phyloP scores from a whole-genome alignment of 768 basidiomycete species.

The Hebeloma cylindrosporum region DNA sequence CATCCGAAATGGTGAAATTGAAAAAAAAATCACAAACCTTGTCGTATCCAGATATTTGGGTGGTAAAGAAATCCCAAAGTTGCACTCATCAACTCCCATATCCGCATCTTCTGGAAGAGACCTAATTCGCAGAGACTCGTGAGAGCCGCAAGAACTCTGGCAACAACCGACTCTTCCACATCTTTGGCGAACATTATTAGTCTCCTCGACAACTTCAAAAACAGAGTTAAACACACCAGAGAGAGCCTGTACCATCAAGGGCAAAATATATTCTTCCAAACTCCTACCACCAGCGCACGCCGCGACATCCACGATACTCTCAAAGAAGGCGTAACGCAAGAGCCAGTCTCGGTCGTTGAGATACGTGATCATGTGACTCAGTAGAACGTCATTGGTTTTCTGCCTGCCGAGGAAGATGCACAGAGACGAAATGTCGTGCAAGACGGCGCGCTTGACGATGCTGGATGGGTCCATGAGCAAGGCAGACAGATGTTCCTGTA shows the following conservation, averaged over 20 bases:
- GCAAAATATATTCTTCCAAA: constrained; percentile 95
- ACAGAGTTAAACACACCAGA: constrained; percentile 58
- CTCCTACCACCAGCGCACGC: constrained; percentile 90
- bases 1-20: constrained; percentile 2
- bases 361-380: constrained; percentile 87
- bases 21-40: constrained; percentile 49
- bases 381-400: constrained; percentile 90
- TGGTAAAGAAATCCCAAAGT: constrained; percentile 90
- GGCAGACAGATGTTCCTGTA: constrained; percentile 85
- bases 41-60: constrained; percentile 93
- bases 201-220: neutral
- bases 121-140: constrained; percentile 89
- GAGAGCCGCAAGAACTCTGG: constrained; percentile 83
- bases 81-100: constrained; percentile 94
- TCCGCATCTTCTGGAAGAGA: constrained; percentile 89
- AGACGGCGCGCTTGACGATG: constrained; percentile 86
- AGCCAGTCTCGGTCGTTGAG: constrained; percentile 90
- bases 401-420: constrained; percentile 94
- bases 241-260: constrained; percentile 92
- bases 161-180: constrained; percentile 92
- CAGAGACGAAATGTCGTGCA: constrained; percentile 82
- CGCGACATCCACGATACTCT: constrained; percentile 93
- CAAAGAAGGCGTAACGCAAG: constrained; percentile 89
- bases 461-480: constrained; percentile 88
- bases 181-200: constrained; percentile 46